Conservation (phyloP, 345 rosid species). For the Euphorbia tirucalli region DNA sequence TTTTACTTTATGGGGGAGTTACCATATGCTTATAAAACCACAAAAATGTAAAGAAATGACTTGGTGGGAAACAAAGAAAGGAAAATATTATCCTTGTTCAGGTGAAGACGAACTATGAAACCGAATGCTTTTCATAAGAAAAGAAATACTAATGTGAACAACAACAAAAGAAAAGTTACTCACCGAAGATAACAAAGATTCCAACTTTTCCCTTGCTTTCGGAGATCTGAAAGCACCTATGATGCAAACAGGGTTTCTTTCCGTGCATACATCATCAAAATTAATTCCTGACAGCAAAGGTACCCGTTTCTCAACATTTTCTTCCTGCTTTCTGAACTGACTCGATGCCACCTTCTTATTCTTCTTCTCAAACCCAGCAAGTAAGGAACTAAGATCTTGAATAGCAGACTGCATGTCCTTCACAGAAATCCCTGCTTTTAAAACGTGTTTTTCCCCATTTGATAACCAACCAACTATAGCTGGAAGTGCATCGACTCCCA, state of each 20-base stretch:
- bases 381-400: conserved; percentile 54
- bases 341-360: conserved; percentile 62
- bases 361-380: conserved; percentile 68
- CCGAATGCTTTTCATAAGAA: not conserved
- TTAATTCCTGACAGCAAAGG: conserved; percentile 51
- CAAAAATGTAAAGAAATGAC: too few species aligned
- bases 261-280: conserved; percentile 65
- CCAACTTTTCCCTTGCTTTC: conserved; percentile 56
- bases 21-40: too few species aligned
- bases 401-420: conserved; percentile 71
- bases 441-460: conserved; percentile 68
- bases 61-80: too few species aligned
- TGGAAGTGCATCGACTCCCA: conserved; percentile 75
- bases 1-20: too few species aligned
- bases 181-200: conserved; percentile 55
- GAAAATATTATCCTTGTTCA: too few species aligned
- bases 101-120: not conserved
- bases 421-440: conserved; percentile 67
- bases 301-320: conserved; percentile 36
- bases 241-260: conserved; percentile 66
- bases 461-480: conserved; percentile 86
- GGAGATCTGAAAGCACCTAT: conserved; percentile 76
- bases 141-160: too few species aligned
- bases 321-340: conserved; percentile 37
- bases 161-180: conserved; percentile 20